Evolutionary conservation across 73 alveolate species (phyloP).

Genomic region (Symbiodinium pilosum): DNA sequence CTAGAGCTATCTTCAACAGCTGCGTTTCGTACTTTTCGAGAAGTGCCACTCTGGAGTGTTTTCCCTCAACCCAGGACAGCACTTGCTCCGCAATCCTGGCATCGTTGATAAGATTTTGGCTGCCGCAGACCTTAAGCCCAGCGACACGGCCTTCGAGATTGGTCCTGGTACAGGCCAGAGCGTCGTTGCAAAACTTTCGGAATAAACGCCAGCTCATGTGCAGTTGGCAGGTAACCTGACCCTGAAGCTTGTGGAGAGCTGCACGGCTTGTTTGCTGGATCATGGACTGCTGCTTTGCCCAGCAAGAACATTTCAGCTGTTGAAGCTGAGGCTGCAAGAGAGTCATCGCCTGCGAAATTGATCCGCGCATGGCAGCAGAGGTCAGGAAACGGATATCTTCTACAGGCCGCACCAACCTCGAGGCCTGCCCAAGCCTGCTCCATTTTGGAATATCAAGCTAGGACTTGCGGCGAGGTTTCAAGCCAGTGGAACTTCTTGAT

Average conservation of each 20-base stretch:
- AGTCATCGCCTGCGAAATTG: slow-evolving; percentile 92
- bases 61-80: too few species aligned
- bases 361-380: slow-evolving; percentile 94
- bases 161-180: slow-evolving; percentile 91
- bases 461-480: background rate
- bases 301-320: background rate
- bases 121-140: slow-evolving; percentile 88
- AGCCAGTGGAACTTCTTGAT: too few species aligned
- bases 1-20: too few species aligned
- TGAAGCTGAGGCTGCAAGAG: slow-evolving; percentile 50
- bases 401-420: slow-evolving; percentile 77
- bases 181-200: background rate
- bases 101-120: slow-evolving; percentile 91
- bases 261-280: background rate
- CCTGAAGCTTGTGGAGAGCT: slow-evolving; percentile 42
- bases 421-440: slow-evolving; percentile 14
- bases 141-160: slow-evolving; percentile 81
- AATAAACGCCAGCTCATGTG: background rate
- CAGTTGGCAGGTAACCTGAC: slow-evolving; percentile 73
- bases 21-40: too few species aligned
- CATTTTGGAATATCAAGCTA: background rate
- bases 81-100: slow-evolving; percentile 91
- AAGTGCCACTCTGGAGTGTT: too few species aligned
- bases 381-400: slow-evolving; percentile 54
- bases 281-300: too few species aligned